Conservation (phyloP, 495 filamentous ascomycete species). For the Penicillium lividum region DNA sequence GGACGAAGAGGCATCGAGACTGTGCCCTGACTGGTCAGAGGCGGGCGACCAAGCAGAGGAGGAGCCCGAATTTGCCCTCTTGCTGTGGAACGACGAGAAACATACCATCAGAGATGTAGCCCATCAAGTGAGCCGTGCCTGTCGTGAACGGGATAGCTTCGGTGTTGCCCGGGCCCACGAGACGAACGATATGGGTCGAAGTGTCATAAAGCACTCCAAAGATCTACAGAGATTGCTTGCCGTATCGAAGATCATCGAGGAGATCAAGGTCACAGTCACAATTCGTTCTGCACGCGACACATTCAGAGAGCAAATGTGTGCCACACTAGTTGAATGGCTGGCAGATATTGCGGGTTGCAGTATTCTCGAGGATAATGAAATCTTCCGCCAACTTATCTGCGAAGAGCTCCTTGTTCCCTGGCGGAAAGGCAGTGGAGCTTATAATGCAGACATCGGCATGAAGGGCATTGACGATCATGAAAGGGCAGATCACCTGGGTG, state of each 20-base stretch:
- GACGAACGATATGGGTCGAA: slow-evolving; percentile 82
- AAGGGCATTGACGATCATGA: slow-evolving; percentile 91
- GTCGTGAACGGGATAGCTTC: slow-evolving; percentile 67
- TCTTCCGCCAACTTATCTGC: slow-evolving; percentile 79
- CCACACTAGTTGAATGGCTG: slow-evolving; percentile 96
- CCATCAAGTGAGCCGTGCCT: slow-evolving; percentile 86
- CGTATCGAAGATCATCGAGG: slow-evolving; percentile 81
- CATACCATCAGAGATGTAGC: slow-evolving; percentile 92
- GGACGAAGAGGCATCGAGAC: slow-evolving; percentile 78
- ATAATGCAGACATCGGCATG: slow-evolving; percentile 78
- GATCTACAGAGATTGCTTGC: slow-evolving; percentile 70
- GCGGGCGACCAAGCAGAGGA: slow-evolving; percentile 55
- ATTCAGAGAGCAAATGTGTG: slow-evolving; percentile 97
- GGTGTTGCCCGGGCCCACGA: slow-evolving; percentile 78
- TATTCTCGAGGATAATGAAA: slow-evolving; percentile 74
- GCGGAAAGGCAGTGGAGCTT: slow-evolving; percentile 82
- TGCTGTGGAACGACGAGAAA: slow-evolving; percentile 99
- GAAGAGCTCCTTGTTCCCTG: slow-evolving; percentile 87
- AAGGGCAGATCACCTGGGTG: slow-evolving; percentile 38
- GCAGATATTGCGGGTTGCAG: slow-evolving; percentile 88
- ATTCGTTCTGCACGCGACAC: slow-evolving; percentile 92
- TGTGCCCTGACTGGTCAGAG: slow-evolving; percentile 73
- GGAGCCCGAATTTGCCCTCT: slow-evolving; percentile 75
- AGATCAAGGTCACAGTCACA: slow-evolving; percentile 94
- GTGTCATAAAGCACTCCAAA: slow-evolving; percentile 72